These are phyloP conservation scores for Clohesyomyces aquaticus DNA, from an alignment of 495 filamentous ascomycete genomes.

Conservation along the genomic window DNA sequence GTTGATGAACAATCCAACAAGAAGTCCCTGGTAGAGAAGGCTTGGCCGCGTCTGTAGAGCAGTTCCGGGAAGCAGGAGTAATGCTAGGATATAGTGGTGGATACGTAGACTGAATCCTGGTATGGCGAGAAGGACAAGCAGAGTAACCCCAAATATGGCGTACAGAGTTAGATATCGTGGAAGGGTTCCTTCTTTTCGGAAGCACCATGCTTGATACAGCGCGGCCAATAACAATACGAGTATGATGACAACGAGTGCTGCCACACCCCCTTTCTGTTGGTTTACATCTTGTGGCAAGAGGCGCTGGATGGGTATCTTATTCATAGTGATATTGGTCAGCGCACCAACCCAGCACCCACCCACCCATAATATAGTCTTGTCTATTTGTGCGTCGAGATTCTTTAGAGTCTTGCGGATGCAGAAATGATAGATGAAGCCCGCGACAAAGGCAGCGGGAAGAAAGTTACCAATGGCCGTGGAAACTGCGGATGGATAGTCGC, in stretches of 20 bases:
- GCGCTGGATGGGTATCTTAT: conserved; percentile 49
- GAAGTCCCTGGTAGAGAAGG: conserved; percentile 79
- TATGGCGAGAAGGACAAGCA: conserved; percentile 63
- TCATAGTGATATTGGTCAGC: conserved; percentile 49
- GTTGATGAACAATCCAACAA: conserved; percentile 89
- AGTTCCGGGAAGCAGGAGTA: conserved; percentile 80
- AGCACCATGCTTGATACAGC: conserved; percentile 43
- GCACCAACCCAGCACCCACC: conserved; percentile 50
- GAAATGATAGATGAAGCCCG: conserved; percentile 43
- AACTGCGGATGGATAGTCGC: conserved; percentile 47
- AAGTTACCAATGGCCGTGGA: conserved; percentile 47
- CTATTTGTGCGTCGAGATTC: conserved; percentile 47
- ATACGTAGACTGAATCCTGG: conserved; percentile 81
- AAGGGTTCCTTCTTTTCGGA: conserved; percentile 49
- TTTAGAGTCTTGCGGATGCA: conserved; percentile 50
- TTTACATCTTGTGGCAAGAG: conserved; percentile 49
- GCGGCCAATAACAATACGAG: conserved; percentile 19
- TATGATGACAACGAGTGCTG: conserved; percentile 46
- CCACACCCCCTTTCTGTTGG: conserved; percentile 49
- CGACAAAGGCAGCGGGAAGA: conserved; percentile 48
- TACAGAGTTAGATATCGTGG: conserved; percentile 61
- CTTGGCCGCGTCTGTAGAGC: conserved; percentile 77
- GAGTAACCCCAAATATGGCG: conserved; percentile 47
- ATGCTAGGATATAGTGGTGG: conserved; percentile 91
- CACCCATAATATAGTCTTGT: conserved; percentile 50